A percentile compares a stretch with the other conserved stretches of the same genome.
phyloP scores from a whole-genome alignment of 768 basidiomycete species.

The Leccinum barrowsii region DNA sequence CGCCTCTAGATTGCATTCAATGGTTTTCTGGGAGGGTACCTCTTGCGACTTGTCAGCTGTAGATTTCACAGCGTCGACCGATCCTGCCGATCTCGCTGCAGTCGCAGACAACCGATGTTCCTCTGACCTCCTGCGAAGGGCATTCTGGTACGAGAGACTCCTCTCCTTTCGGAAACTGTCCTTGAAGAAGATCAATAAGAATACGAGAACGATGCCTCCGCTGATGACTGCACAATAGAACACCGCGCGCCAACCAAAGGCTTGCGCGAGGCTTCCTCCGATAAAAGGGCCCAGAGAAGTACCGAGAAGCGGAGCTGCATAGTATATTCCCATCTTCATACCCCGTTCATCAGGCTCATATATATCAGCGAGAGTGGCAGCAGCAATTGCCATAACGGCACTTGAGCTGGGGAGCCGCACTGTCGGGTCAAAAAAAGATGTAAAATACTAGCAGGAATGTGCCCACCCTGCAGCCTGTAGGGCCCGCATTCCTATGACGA shows the following conservation, averaged over 20 bases:
- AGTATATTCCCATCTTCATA: slow-evolving; percentile 78
- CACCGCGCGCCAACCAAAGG: slow-evolving; percentile 75
- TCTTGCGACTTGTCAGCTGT: slow-evolving; percentile 8
- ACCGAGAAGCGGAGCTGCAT: slow-evolving; percentile 76
- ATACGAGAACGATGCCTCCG: slow-evolving; percentile 49
- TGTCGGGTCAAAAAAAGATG: neutral
- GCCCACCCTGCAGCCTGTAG: slow-evolving; percentile 61
- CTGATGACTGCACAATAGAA: slow-evolving; percentile 80
- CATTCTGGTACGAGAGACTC: slow-evolving; percentile 72
- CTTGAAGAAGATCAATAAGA: slow-evolving; percentile 64
- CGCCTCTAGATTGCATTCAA: neutral
- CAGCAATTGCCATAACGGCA: slow-evolving; percentile 69
- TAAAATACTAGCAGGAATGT: neutral
- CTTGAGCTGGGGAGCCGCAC: slow-evolving; percentile 42
- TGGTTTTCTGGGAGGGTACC: neutral
- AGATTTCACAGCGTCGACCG: neutral
- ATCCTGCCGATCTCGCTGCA: neutral
- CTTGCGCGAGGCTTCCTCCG: slow-evolving; percentile 64
- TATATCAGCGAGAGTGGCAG: slow-evolving; percentile 76
- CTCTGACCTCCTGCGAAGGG: slow-evolving; percentile 44
- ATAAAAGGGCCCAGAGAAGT: slow-evolving; percentile 63
- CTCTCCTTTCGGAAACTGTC: slow-evolving; percentile 85
- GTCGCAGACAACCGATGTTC: slow-evolving; percentile 16
- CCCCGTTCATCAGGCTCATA: slow-evolving; percentile 80
- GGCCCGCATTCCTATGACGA: slow-evolving; percentile 64